Base-by-base conservation (phyloP, 345 rosid species). In the Triadica sebifera region DNA sequence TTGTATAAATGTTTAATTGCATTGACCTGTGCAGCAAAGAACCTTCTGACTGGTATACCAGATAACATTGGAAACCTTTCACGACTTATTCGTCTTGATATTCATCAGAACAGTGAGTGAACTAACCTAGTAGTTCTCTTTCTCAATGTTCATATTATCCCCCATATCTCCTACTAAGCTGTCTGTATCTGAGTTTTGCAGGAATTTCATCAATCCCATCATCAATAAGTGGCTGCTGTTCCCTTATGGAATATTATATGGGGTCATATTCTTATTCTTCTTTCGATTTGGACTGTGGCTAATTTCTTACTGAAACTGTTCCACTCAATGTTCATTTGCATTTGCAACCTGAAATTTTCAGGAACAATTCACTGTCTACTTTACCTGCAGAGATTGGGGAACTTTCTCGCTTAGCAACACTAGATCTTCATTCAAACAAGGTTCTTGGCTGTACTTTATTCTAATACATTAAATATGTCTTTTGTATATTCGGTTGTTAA, bases 401-500 rank as follows among this genome's bases (percentile, higher is more conserved):
- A 43, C 87, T 94, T 75, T 87, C 91, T 75, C 71, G 70, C 71
- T 82, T 94, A 63, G 96, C 93, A 71, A 91, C 93, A 75, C 83
- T 94, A 37, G 98, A 92, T 89, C 87, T 92, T 67, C 97, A 86
- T 74, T 91, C 97, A 57, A 94, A 94, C 82, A 89, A 89, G 92
- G 98, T 87, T 53, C 8, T 50, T 37, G 59, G n/a, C 71, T 81
- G 46, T 20, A 53, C 43, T 70, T 65, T 34, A 62, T 53, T 71
- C 70, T 51, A 6, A 46, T 9, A 56, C 46, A 25, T 43, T 57
- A 49, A 47, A 3, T 43, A 24, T 38, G 15, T 68, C 64, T 34
- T 60, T 12, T 34, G 43, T 68, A 5, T 17, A 16, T 49, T 34
- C 58, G n/a, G n/a, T n/a, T n/a, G n/a, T n/a, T n/a, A n/a, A 6